phyloP scores from a whole-genome alignment of 306 rosid species.

The Malus domestica region DNA sequence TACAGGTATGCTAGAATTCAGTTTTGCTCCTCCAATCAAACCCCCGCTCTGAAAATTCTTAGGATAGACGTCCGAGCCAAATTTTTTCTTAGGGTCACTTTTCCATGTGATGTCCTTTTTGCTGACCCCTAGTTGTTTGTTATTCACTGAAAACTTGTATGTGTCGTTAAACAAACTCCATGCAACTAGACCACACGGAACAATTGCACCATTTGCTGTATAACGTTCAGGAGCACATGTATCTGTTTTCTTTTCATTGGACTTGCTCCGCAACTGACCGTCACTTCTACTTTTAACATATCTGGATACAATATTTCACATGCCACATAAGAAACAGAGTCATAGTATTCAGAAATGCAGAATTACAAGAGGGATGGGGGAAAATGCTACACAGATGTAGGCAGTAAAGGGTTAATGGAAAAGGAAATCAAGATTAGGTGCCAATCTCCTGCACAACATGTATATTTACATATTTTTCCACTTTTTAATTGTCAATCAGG shows the following conservation, averaged over 20 bases:
- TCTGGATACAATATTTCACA: constrained; percentile 32
- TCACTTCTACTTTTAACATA: constrained; percentile 67
- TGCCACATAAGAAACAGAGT: constrained; percentile 10
- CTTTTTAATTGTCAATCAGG: background rate
- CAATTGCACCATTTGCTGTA: constrained; percentile 35
- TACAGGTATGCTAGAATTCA: constrained; percentile 66
- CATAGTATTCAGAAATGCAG: constrained; percentile 6
- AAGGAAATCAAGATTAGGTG: no score
- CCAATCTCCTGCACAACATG: no score
- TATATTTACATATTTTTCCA: background rate
- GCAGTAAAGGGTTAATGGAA: no score
- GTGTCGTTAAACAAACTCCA: constrained; percentile 96
- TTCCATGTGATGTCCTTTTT: constrained; percentile 81
- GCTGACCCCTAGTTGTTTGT: constrained; percentile 41
- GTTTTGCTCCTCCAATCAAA: constrained; percentile 72
- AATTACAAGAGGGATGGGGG: background rate
- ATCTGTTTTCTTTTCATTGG: constrained; percentile 14
- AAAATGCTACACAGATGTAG: background rate
- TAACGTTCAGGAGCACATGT: constrained; percentile 46
- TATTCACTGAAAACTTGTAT: constrained; percentile 42
- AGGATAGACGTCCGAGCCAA: constrained; percentile 71
- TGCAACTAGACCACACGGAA: constrained; percentile 85
- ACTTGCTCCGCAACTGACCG: constrained; percentile 40
- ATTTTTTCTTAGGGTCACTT: constrained; percentile 57
- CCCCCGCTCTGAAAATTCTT: constrained; percentile 60